phyloP scores from a whole-genome alignment of 1,284 basidiomycete species.

The Omphalotus olearius region DNA sequence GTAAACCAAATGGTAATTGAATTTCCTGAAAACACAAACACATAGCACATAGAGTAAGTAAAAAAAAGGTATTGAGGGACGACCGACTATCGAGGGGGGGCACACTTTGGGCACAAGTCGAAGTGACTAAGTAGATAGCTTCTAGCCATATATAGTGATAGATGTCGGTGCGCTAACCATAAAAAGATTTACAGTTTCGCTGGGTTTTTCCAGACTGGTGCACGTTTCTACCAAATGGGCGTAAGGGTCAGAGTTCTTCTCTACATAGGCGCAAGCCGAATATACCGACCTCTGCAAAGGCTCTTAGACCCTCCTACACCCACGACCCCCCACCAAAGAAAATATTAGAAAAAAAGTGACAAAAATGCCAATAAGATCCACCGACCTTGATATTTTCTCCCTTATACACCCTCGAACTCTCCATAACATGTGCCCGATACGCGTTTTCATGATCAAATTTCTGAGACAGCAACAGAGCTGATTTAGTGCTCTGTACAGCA shows the following conservation, averaged over 20 bases:
- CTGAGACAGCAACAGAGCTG: constrained; percentile 54
- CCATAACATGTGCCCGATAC: constrained; percentile 43
- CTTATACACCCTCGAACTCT: constrained; percentile 54
- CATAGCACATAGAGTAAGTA: too few species aligned
- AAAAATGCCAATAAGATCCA: too few species aligned
- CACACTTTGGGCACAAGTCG: not conserved
- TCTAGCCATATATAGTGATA: too few species aligned
- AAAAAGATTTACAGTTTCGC: constrained; percentile 9
- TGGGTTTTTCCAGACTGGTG: constrained; percentile 13
- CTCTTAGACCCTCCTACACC: constrained; percentile 14
- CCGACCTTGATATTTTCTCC: constrained; percentile 70
- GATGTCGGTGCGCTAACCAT: too few species aligned
- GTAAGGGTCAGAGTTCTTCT: too few species aligned
- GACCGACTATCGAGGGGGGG: too few species aligned
- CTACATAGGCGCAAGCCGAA: too few species aligned
- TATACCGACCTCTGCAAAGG: constrained; percentile 14
- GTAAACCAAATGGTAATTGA: too few species aligned
- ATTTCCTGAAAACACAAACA: too few species aligned
- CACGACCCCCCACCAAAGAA: not conserved
- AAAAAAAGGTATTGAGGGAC: too few species aligned
- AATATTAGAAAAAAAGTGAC: not conserved
- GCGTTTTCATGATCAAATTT: constrained; percentile 52
- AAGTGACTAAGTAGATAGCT: not conserved
- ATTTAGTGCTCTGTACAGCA: constrained; percentile 75
- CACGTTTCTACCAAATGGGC: constrained; percentile 10